Conservation (phyloP, 1,284 basidiomycete species). For the Ceratobasidium sp. region DNA sequence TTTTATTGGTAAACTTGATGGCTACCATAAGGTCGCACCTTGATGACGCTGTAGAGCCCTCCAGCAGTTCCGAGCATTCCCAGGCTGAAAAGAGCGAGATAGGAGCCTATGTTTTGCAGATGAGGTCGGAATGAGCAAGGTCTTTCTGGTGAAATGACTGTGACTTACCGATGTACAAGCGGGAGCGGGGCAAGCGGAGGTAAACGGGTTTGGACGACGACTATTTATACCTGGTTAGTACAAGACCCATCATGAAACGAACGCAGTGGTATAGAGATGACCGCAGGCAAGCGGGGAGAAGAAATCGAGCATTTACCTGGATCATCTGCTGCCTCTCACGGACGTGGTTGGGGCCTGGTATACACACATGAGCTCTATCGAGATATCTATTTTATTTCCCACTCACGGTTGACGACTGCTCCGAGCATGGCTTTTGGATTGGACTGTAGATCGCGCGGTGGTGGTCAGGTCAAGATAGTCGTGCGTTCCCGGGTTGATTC, state of each 20-base stretch:
- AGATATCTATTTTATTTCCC: conserved; percentile 47
- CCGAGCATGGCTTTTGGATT: conserved; percentile 39
- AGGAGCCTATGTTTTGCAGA: conserved; percentile 55
- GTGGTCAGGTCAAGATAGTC: conserved; percentile 33
- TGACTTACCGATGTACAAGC: conserved; percentile 58
- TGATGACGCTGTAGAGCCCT: conserved; percentile 60
- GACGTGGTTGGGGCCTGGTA: conserved; percentile 67
- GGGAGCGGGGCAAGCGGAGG: conserved; percentile 57
- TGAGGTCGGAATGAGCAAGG: neutral
- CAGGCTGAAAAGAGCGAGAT: conserved; percentile 60
- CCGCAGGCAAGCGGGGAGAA: neutral
- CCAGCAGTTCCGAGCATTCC: conserved; percentile 62
- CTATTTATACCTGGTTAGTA: conserved; percentile 44
- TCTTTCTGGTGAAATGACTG: conserved; percentile 4
- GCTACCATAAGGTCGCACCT: conserved; percentile 51
- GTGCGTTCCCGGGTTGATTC: conserved; percentile 25
- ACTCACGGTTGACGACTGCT: conserved; percentile 43
- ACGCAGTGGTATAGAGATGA: conserved; percentile 1
- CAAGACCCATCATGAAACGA: no score
- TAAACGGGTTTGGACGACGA: conserved; percentile 56
- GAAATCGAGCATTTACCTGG: conserved; percentile 59
- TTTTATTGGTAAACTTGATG: no score
- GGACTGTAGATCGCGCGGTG: conserved; percentile 19
- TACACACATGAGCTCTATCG: conserved; percentile 40
- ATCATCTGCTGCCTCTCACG: conserved; percentile 67